Percentiles rank a stretch among this genome's conserved stretches.
phyloP scores from a whole-genome alignment of 2,329 filamentous ascomycete species.

The Fusarium anthophilum region DNA sequence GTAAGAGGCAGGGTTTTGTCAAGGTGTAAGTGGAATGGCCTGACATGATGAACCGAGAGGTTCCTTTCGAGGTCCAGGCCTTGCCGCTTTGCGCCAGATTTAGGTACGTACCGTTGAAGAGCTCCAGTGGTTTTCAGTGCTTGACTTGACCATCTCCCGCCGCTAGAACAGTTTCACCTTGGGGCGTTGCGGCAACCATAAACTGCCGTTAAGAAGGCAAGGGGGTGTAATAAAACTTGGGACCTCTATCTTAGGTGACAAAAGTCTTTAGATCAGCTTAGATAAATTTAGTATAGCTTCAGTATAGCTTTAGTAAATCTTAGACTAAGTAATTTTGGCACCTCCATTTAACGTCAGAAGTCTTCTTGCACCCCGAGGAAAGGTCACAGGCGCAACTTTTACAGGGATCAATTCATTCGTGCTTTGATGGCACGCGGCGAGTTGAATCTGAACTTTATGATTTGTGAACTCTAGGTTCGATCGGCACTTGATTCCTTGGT shows the following conservation, averaged over 20 bases:
- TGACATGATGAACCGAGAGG: constrained; percentile 39
- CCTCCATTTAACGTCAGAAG: too few species aligned
- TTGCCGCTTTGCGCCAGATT: constrained; percentile 30
- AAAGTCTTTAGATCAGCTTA: too few species aligned
- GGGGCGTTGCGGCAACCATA: constrained; percentile 26
- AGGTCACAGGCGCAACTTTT: constrained; percentile 24
- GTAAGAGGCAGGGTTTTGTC: constrained; percentile 36
- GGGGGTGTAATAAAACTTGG: too few species aligned
- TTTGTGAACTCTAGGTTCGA: not conserved
- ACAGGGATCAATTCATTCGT: constrained; percentile 5
- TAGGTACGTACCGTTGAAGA: constrained; percentile 31
- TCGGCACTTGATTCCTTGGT: not conserved
- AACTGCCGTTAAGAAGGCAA: constrained; percentile 25
- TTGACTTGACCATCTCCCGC: constrained; percentile 11
- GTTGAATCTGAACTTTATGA: not conserved
- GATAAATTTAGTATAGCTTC: too few species aligned
- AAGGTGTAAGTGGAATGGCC: constrained; percentile 44
- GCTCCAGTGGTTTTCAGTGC: not conserved
- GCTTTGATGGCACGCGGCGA: constrained; percentile 5
- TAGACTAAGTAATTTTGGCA: too few species aligned
- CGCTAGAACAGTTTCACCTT: constrained; percentile 32
- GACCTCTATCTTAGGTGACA: too few species aligned
- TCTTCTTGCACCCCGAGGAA: too few species aligned
- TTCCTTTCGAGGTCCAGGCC: constrained; percentile 35
- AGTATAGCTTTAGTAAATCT: too few species aligned